Evolutionary conservation across 441 rosid genomes (phyloP), one percentile per base, ranked within the genome.

Genomic region (Erysimum cheiri): DNA sequence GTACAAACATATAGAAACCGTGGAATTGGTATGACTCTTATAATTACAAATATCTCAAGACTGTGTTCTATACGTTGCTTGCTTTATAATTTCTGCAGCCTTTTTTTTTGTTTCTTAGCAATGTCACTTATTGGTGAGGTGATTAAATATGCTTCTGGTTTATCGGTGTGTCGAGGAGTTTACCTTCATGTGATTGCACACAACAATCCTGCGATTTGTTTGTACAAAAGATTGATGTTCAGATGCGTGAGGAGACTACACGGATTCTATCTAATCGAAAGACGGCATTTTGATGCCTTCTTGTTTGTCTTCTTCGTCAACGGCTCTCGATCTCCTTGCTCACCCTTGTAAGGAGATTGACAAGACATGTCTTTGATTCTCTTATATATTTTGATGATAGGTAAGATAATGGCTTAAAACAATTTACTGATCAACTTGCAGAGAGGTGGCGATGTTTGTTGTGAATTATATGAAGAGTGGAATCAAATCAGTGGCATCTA

Each of bases 141-240:
- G 54, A 82, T 86, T 60, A 88, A 85, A 73, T 94, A 90, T 74
- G 88, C 94, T 71, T 76, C 88, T 9, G 80, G 78, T 41, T 73
- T 87, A 60, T 77, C 85, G 5, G 69, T 84, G 19, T 94, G 99
- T 46, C 89, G 85, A 69, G 98, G 97, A 61, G 85, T 87, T 67
- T 94, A 94, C 78, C 83, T 92, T 87, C 99, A 94, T 70, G 98
- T 94, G 68, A 92, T 94, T 75, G 84, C 97, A 48, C 87, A 94
- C 80, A 94, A 94, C 80, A 84, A 80, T 75, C 82, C 93, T 17
- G 98, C 99, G 33, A 92, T 94, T 70, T 78, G 77, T 69, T 74
- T 94, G 74, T 94, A 94, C 85, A 81, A 84, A 73, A 94, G 91
- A 85, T 82, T 94, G 96, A 80, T 85, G n/a, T 94, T 94, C 85